Evolutionary conservation across 2,329 filamentous ascomycete genomes (phyloP).

Genomic region (Dichotomopilus funicola): DNA sequence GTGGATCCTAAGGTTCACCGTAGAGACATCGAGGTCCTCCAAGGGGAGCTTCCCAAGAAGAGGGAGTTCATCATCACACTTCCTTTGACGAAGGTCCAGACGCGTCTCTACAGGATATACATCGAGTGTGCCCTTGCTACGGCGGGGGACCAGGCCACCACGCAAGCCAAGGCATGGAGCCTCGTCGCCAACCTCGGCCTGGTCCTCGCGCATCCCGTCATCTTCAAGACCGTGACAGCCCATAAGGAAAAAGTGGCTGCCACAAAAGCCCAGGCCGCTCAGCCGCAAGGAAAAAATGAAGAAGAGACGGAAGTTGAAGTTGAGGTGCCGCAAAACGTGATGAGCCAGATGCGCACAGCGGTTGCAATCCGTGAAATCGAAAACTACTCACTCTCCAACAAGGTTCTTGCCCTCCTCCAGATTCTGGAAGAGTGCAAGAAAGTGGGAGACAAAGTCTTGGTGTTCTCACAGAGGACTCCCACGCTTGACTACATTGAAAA

Average conservation of each 20-base stretch:
- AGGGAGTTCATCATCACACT: constrained; percentile 76
- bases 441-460: constrained; percentile 64
- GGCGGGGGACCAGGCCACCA: constrained; percentile 2
- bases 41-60: constrained; percentile 64
- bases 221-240: constrained; percentile 33
- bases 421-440: constrained; percentile 62
- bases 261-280: constrained; percentile 10
- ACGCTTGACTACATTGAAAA: constrained; percentile 63
- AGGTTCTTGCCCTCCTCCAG: constrained; percentile 57
- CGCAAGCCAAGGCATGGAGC: constrained; percentile 26
- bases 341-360: constrained; percentile 29
- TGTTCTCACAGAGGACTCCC: constrained; percentile 69
- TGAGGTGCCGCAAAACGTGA: constrained; percentile 27
- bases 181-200: constrained; percentile 40
- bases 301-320: constrained; percentile 11
- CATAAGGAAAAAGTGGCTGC: constrained; percentile 5
- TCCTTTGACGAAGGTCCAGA: constrained; percentile 61
- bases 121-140: constrained; percentile 24
- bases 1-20: constrained; percentile 75
- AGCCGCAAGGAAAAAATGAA: background rate
- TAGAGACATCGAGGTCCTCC: constrained; percentile 59
- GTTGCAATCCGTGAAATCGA: constrained; percentile 37
- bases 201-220: constrained; percentile 47
- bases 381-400: constrained; percentile 54
- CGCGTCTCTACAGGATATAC: constrained; percentile 51